A percentile compares a stretch with the other conserved stretches of the same genome.
Conservation (phyloP, 176 grass and related monocot species). For the Carex pumila region DNA sequence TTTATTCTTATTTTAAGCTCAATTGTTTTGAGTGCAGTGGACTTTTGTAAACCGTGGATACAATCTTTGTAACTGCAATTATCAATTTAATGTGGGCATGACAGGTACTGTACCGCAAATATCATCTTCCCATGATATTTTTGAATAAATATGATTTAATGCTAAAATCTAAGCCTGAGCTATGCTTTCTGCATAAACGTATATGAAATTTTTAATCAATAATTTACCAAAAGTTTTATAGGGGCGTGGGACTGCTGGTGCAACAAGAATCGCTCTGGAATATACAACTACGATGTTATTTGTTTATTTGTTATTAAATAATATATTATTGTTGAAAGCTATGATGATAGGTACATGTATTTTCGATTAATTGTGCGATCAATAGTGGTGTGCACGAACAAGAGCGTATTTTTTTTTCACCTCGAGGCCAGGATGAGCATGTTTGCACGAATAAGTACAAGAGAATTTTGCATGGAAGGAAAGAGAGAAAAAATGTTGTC, state of each 20-base stretch:
- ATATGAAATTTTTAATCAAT: background rate
- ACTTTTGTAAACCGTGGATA: too few species aligned
- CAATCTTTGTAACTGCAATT: too few species aligned
- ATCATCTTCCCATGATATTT: background rate
- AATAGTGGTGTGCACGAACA: background rate
- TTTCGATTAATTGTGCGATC: too few species aligned
- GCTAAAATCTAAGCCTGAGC: background rate
- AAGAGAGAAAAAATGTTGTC: background rate
- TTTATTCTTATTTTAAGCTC: too few species aligned
- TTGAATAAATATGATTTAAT: background rate
- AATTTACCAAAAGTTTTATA: background rate
- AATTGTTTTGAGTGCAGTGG: too few species aligned
- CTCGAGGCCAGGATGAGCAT: background rate
- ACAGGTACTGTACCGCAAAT: background rate
- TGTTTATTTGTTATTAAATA: background rate
- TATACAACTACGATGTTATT: background rate
- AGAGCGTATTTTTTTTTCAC: background rate
- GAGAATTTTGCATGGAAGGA: background rate
- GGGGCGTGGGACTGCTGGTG: background rate
- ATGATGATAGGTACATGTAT: too few species aligned
- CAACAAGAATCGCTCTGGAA: background rate
- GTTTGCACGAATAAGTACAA: background rate
- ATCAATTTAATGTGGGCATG: too few species aligned
- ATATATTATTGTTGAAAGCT: background rate
- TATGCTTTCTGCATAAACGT: background rate